phyloP scores from a whole-genome alignment of 1,284 basidiomycete species.

The Cystobasidium slooffiae region DNA sequence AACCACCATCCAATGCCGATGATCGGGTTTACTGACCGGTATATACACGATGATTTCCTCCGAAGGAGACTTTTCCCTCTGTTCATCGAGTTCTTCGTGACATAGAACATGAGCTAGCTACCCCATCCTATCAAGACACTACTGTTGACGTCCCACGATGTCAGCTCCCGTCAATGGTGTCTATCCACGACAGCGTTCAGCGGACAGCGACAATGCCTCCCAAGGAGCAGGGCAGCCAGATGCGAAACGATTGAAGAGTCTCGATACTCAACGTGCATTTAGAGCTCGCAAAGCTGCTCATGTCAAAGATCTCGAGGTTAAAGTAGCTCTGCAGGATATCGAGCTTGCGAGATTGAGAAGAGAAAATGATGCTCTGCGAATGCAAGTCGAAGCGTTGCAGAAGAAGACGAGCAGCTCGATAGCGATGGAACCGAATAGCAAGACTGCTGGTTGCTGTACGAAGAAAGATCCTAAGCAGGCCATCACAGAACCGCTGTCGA shows the following conservation, averaged over 20 bases:
- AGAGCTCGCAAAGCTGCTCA: constrained; percentile 24
- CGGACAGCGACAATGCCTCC: not conserved
- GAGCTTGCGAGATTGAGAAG: constrained; percentile 25
- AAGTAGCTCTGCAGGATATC: constrained; percentile 19
- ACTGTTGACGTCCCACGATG: not conserved
- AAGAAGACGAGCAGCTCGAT: too few relatives aligned
- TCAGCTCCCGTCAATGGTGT: not conserved
- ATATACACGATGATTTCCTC: too few relatives aligned
- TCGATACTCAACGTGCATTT: constrained; percentile 33
- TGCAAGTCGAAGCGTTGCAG: not conserved
- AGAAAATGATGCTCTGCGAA: constrained; percentile 22
- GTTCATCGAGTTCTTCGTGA: too few relatives aligned
- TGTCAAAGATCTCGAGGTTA: constrained; percentile 27
- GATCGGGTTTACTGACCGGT: too few relatives aligned
- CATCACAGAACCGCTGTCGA: too few relatives aligned
- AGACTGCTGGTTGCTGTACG: too few relatives aligned
- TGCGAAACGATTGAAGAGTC: constrained; percentile 15
- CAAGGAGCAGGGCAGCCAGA: not conserved
- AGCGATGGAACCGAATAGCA: too few relatives aligned
- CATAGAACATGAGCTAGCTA: too few relatives aligned
- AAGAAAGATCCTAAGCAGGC: too few relatives aligned
- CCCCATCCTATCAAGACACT: too few relatives aligned
- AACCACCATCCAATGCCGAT: too few relatives aligned
- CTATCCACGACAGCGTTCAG: constrained; percentile 6
- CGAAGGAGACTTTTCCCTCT: too few relatives aligned